Conservation (phyloP, 148 eudicot genomes). For the Agrostemma githago region DNA sequence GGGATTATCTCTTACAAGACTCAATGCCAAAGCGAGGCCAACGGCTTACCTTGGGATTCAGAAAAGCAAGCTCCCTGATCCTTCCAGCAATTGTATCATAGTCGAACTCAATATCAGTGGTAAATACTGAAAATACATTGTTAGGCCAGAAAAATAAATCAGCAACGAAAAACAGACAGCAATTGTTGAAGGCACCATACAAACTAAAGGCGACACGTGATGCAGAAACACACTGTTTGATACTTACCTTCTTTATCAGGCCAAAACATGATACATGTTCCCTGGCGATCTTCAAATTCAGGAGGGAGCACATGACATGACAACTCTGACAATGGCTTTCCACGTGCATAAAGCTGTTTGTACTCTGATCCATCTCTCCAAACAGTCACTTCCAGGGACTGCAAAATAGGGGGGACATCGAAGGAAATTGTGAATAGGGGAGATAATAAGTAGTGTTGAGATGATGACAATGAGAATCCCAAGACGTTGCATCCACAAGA, state of each 20-base stretch:
- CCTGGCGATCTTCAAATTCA: slow-evolving; percentile 47
- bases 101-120: slow-evolving; percentile 76
- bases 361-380: slow-evolving; percentile 87
- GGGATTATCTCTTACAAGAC: not conserved
- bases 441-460: not conserved
- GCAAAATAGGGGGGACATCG: not conserved
- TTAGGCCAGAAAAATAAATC: slow-evolving; percentile 2
- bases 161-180: slow-evolving; percentile 5
- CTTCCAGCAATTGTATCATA: slow-evolving; percentile 83
- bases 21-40: not conserved
- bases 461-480: not conserved
- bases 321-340: slow-evolving; percentile 67
- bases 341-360: slow-evolving; percentile 82
- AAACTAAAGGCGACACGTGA: slow-evolving; percentile 6
- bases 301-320: slow-evolving; percentile 49
- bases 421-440: not conserved
- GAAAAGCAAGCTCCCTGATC: slow-evolving; percentile 94
- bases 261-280: slow-evolving; percentile 82
- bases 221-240: slow-evolving; percentile 6
- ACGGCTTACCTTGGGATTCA: slow-evolving; percentile 76
- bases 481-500: not conserved
- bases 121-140: slow-evolving; percentile 61
- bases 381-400: slow-evolving; percentile 81
- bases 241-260: slow-evolving; percentile 77
- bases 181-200: not conserved